Evolutionary conservation across 768 basidiomycete genomes (phyloP).

Genomic region (Boletellus ananas): DNA sequence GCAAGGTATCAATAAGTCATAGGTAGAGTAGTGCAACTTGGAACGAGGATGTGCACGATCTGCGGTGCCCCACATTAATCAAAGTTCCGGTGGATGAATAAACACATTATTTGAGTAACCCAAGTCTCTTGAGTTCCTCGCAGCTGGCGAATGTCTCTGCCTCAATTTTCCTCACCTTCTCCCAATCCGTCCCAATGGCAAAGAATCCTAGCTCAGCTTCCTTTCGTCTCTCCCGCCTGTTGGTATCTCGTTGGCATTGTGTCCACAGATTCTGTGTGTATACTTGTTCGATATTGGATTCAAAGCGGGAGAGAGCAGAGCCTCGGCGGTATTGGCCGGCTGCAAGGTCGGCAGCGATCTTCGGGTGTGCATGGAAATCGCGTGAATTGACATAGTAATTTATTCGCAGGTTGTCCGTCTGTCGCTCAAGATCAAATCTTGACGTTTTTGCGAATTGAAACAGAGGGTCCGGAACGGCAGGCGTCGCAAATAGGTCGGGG

Average conservation of each 20-base stretch:
- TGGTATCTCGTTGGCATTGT: constrained; percentile 67
- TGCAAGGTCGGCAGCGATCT: constrained; percentile 68
- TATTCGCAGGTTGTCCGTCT: constrained; percentile 66
- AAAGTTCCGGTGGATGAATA: constrained; percentile 3
- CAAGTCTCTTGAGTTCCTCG: constrained; percentile 66
- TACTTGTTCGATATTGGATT: constrained; percentile 67
- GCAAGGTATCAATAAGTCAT: constrained; percentile 30
- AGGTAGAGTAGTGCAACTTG: constrained; percentile 2
- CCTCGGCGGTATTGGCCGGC: constrained; percentile 33
- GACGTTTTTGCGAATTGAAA: constrained; percentile 65
- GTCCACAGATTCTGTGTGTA: constrained; percentile 70
- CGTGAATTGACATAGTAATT: constrained; percentile 79
- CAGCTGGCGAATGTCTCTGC: constrained; percentile 71
- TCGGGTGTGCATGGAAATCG: constrained; percentile 74
- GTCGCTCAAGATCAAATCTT: constrained; percentile 66
- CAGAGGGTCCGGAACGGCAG: constrained; percentile 69
- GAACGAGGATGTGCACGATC: constrained; percentile 7
- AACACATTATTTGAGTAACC: constrained; percentile 42
- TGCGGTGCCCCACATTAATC: constrained; percentile 11
- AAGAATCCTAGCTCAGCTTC: constrained; percentile 83
- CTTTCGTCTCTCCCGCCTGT: constrained; percentile 64
- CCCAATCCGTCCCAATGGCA: constrained; percentile 90
- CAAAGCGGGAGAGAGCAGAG: constrained; percentile 54
- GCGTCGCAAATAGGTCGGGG: constrained; percentile 68
- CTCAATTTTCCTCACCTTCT: constrained; percentile 74